Conservation (phyloP, 352 stramenopile species). For the Phytophthora litchii region DNA sequence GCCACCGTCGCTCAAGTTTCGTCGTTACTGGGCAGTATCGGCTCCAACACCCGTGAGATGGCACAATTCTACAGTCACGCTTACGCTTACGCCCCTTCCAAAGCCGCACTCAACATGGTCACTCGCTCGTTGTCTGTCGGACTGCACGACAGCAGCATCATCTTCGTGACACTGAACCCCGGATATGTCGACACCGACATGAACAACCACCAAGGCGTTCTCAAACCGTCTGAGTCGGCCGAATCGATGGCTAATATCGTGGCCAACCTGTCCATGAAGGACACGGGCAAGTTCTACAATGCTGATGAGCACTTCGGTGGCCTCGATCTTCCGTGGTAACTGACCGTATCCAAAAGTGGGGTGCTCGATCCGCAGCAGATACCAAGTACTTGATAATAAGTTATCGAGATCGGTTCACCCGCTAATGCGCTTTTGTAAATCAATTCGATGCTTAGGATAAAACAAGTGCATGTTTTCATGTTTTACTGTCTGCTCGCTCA, state of each 20-base stretch:
- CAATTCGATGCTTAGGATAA: too few relatives aligned
- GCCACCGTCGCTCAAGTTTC: slow-evolving; percentile 50
- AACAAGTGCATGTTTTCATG: too few relatives aligned
- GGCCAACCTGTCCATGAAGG: slow-evolving; percentile 22
- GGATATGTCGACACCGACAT: slow-evolving; percentile 49
- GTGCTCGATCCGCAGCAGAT: not conserved
- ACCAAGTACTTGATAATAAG: not conserved
- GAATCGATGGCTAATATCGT: slow-evolving; percentile 32
- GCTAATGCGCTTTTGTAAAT: not conserved
- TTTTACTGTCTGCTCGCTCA: too few relatives aligned
- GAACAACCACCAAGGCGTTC: slow-evolving; percentile 29
- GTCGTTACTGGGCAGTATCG: slow-evolving; percentile 56
- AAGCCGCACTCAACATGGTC: slow-evolving; percentile 71
- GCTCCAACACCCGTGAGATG: slow-evolving; percentile 33
- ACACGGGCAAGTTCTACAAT: slow-evolving; percentile 41
- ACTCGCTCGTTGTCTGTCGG: slow-evolving; percentile 45
- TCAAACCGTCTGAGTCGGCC: slow-evolving; percentile 30
- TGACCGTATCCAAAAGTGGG: too few relatives aligned
- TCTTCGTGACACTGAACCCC: slow-evolving; percentile 37
- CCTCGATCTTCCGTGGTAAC: slow-evolving; percentile 39
- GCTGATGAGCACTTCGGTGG: slow-evolving; percentile 17
- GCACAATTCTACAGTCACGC: slow-evolving; percentile 20
- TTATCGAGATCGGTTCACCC: too few relatives aligned
- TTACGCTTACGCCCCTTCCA: slow-evolving; percentile 70
- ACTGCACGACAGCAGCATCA: slow-evolving; percentile 41